These are phyloP conservation scores for Penicillium odoratum DNA, from an alignment of 495 filamentous ascomycete genomes.

Conservation along the genomic window DNA sequence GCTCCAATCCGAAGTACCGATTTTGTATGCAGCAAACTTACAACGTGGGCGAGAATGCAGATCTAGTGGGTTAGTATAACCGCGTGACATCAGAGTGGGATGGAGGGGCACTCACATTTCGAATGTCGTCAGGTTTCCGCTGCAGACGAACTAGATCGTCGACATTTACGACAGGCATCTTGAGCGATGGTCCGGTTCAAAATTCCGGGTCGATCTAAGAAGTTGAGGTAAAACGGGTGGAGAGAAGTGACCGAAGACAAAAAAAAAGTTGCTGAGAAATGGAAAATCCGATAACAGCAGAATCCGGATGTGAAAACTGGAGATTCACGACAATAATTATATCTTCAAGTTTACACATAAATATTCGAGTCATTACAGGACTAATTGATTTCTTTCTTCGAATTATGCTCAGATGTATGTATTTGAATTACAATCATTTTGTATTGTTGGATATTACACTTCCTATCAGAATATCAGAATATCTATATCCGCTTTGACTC, in stretches of 20 bases:
- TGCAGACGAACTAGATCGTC: constrained; percentile 86
- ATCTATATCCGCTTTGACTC: constrained; percentile 9
- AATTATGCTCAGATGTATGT: too few species aligned
- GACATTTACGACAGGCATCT: constrained; percentile 85
- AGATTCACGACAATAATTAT: not conserved
- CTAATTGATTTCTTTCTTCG: too few species aligned
- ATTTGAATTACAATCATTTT: not conserved
- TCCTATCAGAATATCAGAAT: not conserved
- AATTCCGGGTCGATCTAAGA: constrained; percentile 10
- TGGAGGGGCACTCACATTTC: constrained; percentile 69
- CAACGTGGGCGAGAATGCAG: constrained; percentile 95
- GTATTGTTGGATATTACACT: not conserved
- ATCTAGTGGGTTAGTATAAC: constrained; percentile 61
- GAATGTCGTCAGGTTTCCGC: constrained; percentile 77
- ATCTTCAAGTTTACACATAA: not conserved
- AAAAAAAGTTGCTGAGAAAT: constrained; percentile 33
- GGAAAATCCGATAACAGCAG: constrained; percentile 6
- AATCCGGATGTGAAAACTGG: not conserved
- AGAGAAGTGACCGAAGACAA: constrained; percentile 18
- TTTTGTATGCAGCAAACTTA: constrained; percentile 47
- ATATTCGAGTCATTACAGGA: too few species aligned
- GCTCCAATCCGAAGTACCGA: not conserved
- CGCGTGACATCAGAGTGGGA: constrained; percentile 33
- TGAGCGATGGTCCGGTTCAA: constrained; percentile 28
- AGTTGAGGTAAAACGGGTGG: constrained; percentile 14